A percentile compares a stretch with the other conserved stretches of the same genome.
phyloP scores from a whole-genome alignment of 768 basidiomycete species.

The Amylocystis lapponica region DNA sequence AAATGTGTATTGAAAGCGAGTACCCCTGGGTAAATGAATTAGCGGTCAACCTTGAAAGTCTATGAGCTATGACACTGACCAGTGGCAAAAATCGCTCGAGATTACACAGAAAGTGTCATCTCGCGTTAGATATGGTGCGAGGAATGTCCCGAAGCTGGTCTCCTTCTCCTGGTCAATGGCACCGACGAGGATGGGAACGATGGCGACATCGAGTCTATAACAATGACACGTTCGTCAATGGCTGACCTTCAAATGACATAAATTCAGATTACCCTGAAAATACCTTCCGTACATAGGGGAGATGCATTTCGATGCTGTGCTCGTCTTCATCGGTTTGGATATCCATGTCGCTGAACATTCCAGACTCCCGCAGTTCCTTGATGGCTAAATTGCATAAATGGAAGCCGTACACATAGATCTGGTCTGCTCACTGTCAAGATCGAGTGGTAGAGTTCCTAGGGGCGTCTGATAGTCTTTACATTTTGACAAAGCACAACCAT shows the following conservation, averaged over 20 bases:
- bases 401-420: neutral
- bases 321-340: constrained; percentile 80
- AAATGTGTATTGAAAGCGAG: constrained; percentile 80
- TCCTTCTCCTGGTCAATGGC: constrained; percentile 59
- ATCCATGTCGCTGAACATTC: constrained; percentile 66
- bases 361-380: constrained; percentile 54
- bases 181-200: constrained; percentile 92
- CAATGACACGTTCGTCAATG: neutral
- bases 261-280: constrained; percentile 61
- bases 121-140: constrained; percentile 76
- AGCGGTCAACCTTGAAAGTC: neutral
- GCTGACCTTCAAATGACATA: neutral
- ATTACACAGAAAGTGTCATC: constrained; percentile 84
- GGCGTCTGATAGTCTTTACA: constrained; percentile 82
- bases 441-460: constrained; percentile 74
- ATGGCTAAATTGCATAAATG: constrained; percentile 44
- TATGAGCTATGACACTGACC: constrained; percentile 43
- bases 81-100: constrained; percentile 98
- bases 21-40: constrained; percentile 49
- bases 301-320: constrained; percentile 97
- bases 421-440: constrained; percentile 62
- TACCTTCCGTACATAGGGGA: constrained; percentile 82
- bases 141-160: constrained; percentile 53
- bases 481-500: constrained; percentile 81
- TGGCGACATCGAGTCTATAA: constrained; percentile 60